Conservation (phyloP, 805 yeast species). For the Zygosaccharomyces bisporus region DNA sequence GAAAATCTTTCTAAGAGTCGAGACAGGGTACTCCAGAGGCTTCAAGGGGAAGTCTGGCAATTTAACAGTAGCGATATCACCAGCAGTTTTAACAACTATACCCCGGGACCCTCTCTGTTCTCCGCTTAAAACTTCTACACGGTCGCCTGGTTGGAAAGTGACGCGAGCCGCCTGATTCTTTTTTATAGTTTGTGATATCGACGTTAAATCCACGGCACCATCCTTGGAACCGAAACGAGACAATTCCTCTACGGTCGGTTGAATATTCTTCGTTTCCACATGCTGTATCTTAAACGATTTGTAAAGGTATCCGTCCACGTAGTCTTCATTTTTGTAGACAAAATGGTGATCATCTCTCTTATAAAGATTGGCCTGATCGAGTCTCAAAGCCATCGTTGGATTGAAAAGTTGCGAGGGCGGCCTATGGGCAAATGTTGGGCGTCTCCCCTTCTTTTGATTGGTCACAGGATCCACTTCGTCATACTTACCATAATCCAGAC, state of each 20-base stretch:
- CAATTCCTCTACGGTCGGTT: conserved; percentile 84
- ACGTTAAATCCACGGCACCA: conserved; percentile 83
- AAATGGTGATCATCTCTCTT: conserved; percentile 63
- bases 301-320: conserved; percentile 78
- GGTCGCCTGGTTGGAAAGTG: conserved; percentile 86
- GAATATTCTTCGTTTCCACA: conserved; percentile 75
- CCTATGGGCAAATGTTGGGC: conserved; percentile 58
- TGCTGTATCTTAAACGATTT: conserved; percentile 83
- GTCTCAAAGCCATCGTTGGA: conserved; percentile 81
- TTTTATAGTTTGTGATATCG: conserved; percentile 83
- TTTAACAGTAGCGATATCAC: conserved; percentile 54
- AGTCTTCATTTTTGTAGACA: conserved; percentile 82
- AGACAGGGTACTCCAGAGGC: conserved; percentile 74
- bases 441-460: conserved; percentile 47
- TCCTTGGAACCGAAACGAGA: conserved; percentile 76
- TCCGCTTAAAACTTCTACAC: conserved; percentile 87
- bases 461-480: conserved; percentile 50
- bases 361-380: conserved; percentile 70
- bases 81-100: conserved; percentile 60
- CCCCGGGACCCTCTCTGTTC: conserved; percentile 91
- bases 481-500: conserved; percentile 82
- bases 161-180: conserved; percentile 52
- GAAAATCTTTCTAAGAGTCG: conserved; percentile 80
- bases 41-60: conserved; percentile 47
- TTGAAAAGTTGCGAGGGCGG: conserved; percentile 85